A percentile compares a stretch with the other conserved stretches of the same genome.
Evolutionary conservation across 208 protist genomes (phyloP).

Genomic region (Angomonas ambiguus): DNA sequence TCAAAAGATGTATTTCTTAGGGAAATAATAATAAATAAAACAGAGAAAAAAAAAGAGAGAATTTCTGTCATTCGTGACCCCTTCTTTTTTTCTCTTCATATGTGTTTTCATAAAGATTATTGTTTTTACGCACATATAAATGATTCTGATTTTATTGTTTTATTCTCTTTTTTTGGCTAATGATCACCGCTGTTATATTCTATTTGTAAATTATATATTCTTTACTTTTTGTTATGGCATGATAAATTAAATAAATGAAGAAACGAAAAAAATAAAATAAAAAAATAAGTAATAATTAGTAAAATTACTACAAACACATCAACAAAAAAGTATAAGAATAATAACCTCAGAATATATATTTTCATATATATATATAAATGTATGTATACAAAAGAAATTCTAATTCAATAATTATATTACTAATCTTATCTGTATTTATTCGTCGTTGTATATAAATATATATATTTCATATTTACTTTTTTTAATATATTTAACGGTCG

Average conservation of each 20-base stretch:
- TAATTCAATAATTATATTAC: background rate
- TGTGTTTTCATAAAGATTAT: too few relatives aligned
- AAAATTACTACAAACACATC: too few relatives aligned
- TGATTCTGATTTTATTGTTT: constrained; percentile 7
- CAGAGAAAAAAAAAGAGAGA: background rate
- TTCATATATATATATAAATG: constrained; percentile 21
- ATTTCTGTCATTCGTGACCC: too few relatives aligned
- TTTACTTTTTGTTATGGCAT: background rate
- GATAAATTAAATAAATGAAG: background rate
- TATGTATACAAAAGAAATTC: constrained; percentile 13
- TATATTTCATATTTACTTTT: background rate
- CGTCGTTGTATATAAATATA: background rate
- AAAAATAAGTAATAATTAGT: background rate
- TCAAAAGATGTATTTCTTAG: too few relatives aligned
- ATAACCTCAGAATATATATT: too few relatives aligned
- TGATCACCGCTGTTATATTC: background rate
- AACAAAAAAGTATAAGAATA: too few relatives aligned
- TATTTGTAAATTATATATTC: constrained; percentile 8
- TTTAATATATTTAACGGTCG: background rate
- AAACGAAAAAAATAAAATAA: constrained; percentile 5
- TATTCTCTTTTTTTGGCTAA: background rate
- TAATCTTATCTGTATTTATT: background rate
- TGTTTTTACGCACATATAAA: background rate
- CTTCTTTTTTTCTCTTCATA: too few relatives aligned
- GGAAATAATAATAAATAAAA: background rate